Evolutionary conservation across 768 basidiomycete genomes (phyloP).

Genomic region (Gelatoporia subvermispora): DNA sequence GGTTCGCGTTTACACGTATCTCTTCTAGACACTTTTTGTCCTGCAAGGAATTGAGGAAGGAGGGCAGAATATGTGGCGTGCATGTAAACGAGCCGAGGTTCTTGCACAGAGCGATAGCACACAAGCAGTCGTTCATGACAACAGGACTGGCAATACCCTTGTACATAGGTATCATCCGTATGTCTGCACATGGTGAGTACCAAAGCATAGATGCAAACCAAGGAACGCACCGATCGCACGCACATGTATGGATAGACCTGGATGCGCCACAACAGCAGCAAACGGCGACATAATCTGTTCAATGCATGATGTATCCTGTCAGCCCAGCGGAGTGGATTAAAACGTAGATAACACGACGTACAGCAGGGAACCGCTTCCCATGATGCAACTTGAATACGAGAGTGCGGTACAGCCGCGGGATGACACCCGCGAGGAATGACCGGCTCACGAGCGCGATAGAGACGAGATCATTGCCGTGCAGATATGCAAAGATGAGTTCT

Average conservation of each 20-base stretch:
- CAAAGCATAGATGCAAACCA: background rate
- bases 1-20: slow-evolving; percentile 45
- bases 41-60: slow-evolving; percentile 44
- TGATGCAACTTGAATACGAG: slow-evolving; percentile 52
- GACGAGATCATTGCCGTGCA: slow-evolving; percentile 50
- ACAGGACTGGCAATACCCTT: slow-evolving; percentile 26
- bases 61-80: slow-evolving; percentile 41
- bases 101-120: slow-evolving; percentile 41
- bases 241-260: slow-evolving; percentile 52
- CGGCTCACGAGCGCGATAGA: slow-evolving; percentile 59
- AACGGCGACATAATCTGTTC: slow-evolving; percentile 56
- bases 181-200: slow-evolving; percentile 31
- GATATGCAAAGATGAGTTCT: slow-evolving; percentile 55
- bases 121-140: slow-evolving; percentile 50
- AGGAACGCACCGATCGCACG: slow-evolving; percentile 46
- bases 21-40: slow-evolving; percentile 40
- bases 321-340: background rate
- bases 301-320: too few species aligned
- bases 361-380: slow-evolving; percentile 52
- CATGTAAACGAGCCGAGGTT: slow-evolving; percentile 59
- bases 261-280: slow-evolving; percentile 47
- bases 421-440: slow-evolving; percentile 59
- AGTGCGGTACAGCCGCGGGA: slow-evolving; percentile 56
- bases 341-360: slow-evolving; percentile 23
- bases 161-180: slow-evolving; percentile 41